Base-by-base conservation (phyloP, 2,329 filamentous ascomycete species). In the Paracoccidioides brasiliensis region DNA sequence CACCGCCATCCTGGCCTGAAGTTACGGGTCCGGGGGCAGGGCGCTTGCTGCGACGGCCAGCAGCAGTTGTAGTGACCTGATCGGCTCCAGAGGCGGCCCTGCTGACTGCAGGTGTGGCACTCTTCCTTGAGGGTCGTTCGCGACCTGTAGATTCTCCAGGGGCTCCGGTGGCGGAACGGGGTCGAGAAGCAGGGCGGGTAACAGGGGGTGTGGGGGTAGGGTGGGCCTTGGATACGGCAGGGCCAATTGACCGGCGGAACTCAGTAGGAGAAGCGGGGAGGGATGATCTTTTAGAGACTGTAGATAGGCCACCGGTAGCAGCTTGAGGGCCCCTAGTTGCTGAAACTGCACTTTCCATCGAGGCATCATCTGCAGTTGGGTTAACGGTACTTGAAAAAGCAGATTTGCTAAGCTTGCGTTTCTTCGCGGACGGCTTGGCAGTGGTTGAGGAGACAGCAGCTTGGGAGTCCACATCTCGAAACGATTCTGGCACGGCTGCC, bases 1-100 rank as follows among this genome's bases (percentile, higher is more conserved):
- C 79, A 51, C 80, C 80, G 30, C 80, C 80, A 58, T 80, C 76
- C 58, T 80, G 78, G 52, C 76, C 76, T 28, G 76, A 74, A 5
- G 77, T 79, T 42, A 84, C 75, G 2, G 79, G 75, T 12, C 81
- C 81, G 12, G 81, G 82, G 4, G 79, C 80, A 5, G 80, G 80
- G 5, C 78, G 75, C 63, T 79, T 82, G 57, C 75, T 77, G 28
- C 80, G 78, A 30, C 77, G 72, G 55, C 66, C 64, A 44, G 67
- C 67, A 6, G 67, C 48, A 9, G 55, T 49, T 28, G 55, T 35
- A 43, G 66, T 12, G 60, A 64, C 69, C 8, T 68, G 64, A 28
- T 75, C 74, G n/a, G 71, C 67, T 3, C 66, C 67, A 35, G 15
- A n/a, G 14, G 69, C 68, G 15, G 69, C 68, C 56, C 67, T 63